Evolutionary conservation across 176 grass and related monocot species (phyloP), one percentile per base, ranked within the genome.

Genomic region (Aegilops bicornis): DNA sequence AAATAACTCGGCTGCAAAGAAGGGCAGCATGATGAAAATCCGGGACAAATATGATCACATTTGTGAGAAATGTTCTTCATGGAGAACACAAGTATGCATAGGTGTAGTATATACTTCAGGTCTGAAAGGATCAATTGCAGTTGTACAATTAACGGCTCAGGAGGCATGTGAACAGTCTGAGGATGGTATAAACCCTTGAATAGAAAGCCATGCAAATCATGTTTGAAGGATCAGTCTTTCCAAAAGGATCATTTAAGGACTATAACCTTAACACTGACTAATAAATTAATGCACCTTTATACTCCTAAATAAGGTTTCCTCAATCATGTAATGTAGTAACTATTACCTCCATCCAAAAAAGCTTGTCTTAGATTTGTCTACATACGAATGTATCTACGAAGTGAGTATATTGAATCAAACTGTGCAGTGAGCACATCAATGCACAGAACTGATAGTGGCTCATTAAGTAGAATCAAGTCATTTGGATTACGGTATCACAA

Each of bases 1-100:
- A 77, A 99, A 94, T n/a, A 99, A 89, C 61, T 99, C 97, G 39
- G 97, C 97, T 99, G 92, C 87, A 90, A 56, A 88, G 27, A 74
- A 35, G 78, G n/a, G 45, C 2, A 83, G 23, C 45, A 78, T 52
- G 69, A 91, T 91, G 69, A 91, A 56, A 76, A 89, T 43, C 9
- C 52, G 0, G 6, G 2, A 50, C 3, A 66, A 11, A 32, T 1
- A 27, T 43, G 17, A 10, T 20, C 32, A 3, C 15, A 27, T 78
- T 56, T 43, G 22, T 10, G 11, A 58, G 12, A 81, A 80, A 3
- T 72, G 33, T 14, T 17, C 5, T 48, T 40, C 0, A 77, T 36
- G 47, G 24, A 58, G 7, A 66, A 23, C 39, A 16, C 0, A 82
- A 73, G 14, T 43, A 14, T 32, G 32, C 15, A 81, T 29, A 31